Conservation (phyloP, 768 basidiomycete genomes). For the Amanita jacksonii region DNA sequence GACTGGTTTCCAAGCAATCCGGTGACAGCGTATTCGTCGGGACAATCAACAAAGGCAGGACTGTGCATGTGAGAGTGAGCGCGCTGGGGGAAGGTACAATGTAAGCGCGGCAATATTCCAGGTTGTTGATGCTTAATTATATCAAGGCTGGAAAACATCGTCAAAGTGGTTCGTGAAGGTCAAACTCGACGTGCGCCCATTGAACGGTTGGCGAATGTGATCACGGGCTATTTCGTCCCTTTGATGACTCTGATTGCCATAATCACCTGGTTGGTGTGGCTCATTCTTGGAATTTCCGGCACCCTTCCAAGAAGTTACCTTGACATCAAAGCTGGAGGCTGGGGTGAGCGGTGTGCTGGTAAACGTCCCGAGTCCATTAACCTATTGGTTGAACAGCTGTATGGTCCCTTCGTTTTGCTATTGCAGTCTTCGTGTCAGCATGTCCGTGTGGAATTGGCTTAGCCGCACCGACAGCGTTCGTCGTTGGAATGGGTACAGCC, state of each 20-base stretch:
- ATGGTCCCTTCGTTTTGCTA: constrained; percentile 76
- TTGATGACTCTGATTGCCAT: constrained; percentile 64
- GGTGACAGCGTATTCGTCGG: constrained; percentile 70
- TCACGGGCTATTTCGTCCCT: constrained; percentile 78
- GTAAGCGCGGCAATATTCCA: constrained; percentile 24
- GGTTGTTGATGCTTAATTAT: neutral
- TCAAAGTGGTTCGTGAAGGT: constrained; percentile 70
- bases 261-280: constrained; percentile 69
- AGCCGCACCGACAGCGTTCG: constrained; percentile 78
- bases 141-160: constrained; percentile 63
- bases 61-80: constrained; percentile 53
- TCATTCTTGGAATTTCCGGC: constrained; percentile 49
- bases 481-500: constrained; percentile 75
- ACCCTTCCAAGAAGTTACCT: constrained; percentile 46
- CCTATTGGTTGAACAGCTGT: no score
- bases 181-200: constrained; percentile 67
- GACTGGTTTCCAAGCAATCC: constrained; percentile 42
- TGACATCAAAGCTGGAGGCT: constrained; percentile 43
- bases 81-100: constrained; percentile 61
- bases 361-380: no score
- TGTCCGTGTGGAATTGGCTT: constrained; percentile 85
- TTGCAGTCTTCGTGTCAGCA: constrained; percentile 75
- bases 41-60: constrained; percentile 58
- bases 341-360: constrained; percentile 38
- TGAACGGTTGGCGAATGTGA: constrained; percentile 64